Conservation (phyloP, 2,329 filamentous ascomycete species). For the Fusarium neocosmosporiellum region DNA sequence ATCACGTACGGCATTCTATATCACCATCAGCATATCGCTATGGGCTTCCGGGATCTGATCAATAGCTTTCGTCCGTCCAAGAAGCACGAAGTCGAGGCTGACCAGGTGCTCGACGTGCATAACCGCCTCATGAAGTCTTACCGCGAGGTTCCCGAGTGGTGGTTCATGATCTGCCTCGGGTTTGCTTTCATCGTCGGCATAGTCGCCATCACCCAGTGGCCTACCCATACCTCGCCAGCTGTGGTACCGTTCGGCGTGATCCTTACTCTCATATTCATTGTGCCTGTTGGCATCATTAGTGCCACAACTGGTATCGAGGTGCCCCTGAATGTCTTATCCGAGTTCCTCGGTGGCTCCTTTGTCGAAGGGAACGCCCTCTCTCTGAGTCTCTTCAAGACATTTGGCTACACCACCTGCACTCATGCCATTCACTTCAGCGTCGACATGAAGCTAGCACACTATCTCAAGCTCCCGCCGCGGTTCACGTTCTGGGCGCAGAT, state of each 20-base stretch:
- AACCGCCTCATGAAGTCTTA: constrained; percentile 60
- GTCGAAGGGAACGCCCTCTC: constrained; percentile 57
- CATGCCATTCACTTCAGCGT: constrained; percentile 51
- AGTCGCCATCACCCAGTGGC: constrained; percentile 50
- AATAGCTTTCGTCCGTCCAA: constrained; percentile 43
- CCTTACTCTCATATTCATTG: constrained; percentile 55
- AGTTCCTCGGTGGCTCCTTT: constrained; percentile 59
- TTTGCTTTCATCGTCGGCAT: constrained; percentile 50
- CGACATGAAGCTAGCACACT: constrained; percentile 53
- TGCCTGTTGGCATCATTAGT: constrained; percentile 57
- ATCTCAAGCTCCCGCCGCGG: constrained; percentile 58
- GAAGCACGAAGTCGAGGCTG: constrained; percentile 34
- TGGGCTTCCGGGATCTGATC: constrained; percentile 49
- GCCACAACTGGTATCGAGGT: constrained; percentile 56
- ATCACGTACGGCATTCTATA: constrained; percentile 55
- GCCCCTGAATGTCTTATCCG: constrained; percentile 59
- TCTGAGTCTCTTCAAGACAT: constrained; percentile 61
- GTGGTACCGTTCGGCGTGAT: constrained; percentile 57
- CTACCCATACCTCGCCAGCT: constrained; percentile 55
- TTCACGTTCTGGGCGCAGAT: constrained; percentile 51
- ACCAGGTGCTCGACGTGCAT: constrained; percentile 52
- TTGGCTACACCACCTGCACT: constrained; percentile 49
- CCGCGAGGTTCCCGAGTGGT: constrained; percentile 60
- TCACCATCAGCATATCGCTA: constrained; percentile 52
- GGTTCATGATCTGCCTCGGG: constrained; percentile 52